Conservation (phyloP, 106 monocot species). For the Phalaenopsis equestris region DNA sequence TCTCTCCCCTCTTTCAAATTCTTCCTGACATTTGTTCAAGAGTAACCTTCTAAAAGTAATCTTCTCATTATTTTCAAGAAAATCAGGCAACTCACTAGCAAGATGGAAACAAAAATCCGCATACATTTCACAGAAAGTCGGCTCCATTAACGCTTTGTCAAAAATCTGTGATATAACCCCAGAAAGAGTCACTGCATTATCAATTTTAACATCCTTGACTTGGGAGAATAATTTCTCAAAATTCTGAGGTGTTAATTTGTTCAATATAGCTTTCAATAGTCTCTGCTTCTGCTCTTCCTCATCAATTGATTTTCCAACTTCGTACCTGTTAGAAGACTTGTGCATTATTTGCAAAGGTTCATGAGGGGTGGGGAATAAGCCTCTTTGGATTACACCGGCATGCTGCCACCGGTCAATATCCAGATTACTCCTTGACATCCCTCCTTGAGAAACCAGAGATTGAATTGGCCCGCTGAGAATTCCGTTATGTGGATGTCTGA, state of each 20-base stretch:
- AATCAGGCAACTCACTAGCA: slow-evolving; percentile 60
- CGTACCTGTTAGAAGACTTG: slow-evolving; percentile 67
- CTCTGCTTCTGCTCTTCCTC: slow-evolving; percentile 68
- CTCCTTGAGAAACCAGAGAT: slow-evolving; percentile 27
- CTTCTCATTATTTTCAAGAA: slow-evolving; percentile 59
- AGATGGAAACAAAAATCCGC: slow-evolving; percentile 75
- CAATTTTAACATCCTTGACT: slow-evolving; percentile 70
- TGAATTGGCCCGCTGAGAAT: slow-evolving; percentile 60
- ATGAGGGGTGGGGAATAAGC: slow-evolving; percentile 59
- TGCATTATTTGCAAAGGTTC: slow-evolving; percentile 55
- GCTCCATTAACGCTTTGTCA: slow-evolving; percentile 88
- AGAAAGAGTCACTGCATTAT: slow-evolving; percentile 42
- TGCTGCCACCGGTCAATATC: slow-evolving; percentile 82
- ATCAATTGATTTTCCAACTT: slow-evolving; percentile 63
- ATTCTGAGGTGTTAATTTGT: slow-evolving; percentile 86
- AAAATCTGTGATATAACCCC: slow-evolving; percentile 92
- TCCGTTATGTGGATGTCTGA: slow-evolving; percentile 63
- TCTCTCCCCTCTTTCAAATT: slow-evolving; percentile 87
- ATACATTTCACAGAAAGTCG: slow-evolving; percentile 93
- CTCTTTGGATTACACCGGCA: slow-evolving; percentile 30
- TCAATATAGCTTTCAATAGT: slow-evolving; percentile 72
- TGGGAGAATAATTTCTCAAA: slow-evolving; percentile 66
- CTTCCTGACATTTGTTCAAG: slow-evolving; percentile 85
- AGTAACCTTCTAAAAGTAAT: slow-evolving; percentile 79
- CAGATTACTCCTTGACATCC: slow-evolving; percentile 20